Evolutionary conservation across 441 rosid genomes (phyloP), one percentile per base, ranked within the genome.

Genomic region (Oxalis stricta): DNA sequence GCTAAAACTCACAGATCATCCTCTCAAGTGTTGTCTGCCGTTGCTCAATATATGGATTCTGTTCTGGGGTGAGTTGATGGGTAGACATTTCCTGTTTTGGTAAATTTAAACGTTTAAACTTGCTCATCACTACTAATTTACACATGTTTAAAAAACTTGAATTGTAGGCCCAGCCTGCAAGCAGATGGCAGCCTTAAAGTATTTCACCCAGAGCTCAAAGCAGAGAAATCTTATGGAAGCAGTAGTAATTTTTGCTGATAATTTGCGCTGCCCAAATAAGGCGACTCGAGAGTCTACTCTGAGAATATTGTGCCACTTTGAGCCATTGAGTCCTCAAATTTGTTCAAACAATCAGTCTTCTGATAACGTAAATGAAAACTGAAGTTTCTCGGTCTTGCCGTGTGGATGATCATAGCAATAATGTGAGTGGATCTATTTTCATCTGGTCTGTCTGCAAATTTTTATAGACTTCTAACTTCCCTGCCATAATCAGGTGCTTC

Each of bases 221-320:
- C 59, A 40, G 58, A 68, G 44, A 71, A n/a, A 58, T 30, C 55
- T 57, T 52, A 56, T 44, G 44, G 75, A 76, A 20, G 83, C 81
- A 46, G 52, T 76, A 9, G 52, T 33, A 38, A 24, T 43, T 11
- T 79, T 79, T 71, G 70, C 79, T 10, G 82, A 78, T 63, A 87
- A 82, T 57, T 68, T 92, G 63, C 60, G 80, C 57, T 79, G 75
- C 53, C 54, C 80, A 29, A 73, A 76, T 64, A 84, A 80, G 77
- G 57, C 38, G 26, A 68, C 84, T 58, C 94, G 96, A 20, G 60
- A 76, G 63, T 18, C 79, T 55, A 87, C 89, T 46, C 69, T 92
- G 41, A 76, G 69, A 71, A 75, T 87, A 62, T 66, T 87, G 72
- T 79, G 76, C 65, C 94, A 87, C 58, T 75, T 68, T 58, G 83